Evolutionary conservation across 208 protist genomes (phyloP).

Genomic region (Tritrichomonas musculus): DNA sequence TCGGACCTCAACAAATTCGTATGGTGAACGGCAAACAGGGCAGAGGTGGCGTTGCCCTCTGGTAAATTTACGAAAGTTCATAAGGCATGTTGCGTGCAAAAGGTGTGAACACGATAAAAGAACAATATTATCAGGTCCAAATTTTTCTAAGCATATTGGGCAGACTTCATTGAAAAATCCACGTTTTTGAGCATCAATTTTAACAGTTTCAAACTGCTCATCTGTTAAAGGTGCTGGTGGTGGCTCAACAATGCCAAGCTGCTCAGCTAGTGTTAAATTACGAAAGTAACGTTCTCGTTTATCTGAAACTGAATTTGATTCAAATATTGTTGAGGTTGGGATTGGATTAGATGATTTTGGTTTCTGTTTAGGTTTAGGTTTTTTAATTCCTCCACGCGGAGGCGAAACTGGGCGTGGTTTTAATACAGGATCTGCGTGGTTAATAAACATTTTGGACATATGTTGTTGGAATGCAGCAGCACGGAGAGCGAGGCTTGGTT

Average conservation of each 20-base stretch:
- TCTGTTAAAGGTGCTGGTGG: not conserved
- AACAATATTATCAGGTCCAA: slow-evolving; percentile 21
- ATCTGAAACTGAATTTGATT: not conserved
- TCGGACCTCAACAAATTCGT: not conserved
- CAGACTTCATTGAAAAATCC: slow-evolving; percentile 13
- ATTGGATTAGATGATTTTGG: not conserved
- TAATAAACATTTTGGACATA: not conserved
- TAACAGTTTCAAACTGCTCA: slow-evolving; percentile 29
- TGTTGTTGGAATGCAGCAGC: not conserved
- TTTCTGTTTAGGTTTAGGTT: not conserved
- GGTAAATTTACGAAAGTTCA: slow-evolving; percentile 33
- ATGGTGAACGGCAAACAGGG: not conserved
- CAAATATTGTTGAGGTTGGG: not conserved
- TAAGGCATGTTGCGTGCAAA: not conserved
- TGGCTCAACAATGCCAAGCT: not conserved
- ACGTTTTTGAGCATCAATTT: slow-evolving; percentile 27
- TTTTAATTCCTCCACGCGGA: not conserved
- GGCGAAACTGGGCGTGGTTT: not conserved
- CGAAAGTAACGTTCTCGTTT: not conserved
- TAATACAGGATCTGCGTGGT: not conserved
- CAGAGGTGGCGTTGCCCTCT: not conserved
- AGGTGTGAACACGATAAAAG: not conserved
- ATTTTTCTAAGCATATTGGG: slow-evolving; percentile 28
- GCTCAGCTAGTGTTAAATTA: slow-evolving; percentile 8
- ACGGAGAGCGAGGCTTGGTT: not conserved